Evolutionary conservation across 352 stramenopile genomes (phyloP), one percentile per base, ranked within the genome.

Genomic region (Globisporangium nunn): DNA sequence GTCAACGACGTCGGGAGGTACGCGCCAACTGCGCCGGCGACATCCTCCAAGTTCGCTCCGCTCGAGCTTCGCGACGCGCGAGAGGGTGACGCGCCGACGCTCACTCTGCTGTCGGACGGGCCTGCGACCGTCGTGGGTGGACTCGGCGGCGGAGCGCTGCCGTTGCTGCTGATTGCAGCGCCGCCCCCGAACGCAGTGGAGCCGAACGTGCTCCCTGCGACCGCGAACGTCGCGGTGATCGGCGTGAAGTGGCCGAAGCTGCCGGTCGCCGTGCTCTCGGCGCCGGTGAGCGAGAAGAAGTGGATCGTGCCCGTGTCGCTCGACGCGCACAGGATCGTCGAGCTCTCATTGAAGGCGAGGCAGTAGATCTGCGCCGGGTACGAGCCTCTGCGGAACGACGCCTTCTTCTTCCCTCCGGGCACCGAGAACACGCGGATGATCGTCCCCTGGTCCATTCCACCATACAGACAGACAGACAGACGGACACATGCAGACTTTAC

Each of bases 401-500:
- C 85, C 37, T 93, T 71, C 59, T 96, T 88, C 59, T 84, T 85
- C 10, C 95, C 94, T 1, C 79, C 95, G 49, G 89, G 81, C 6
- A 98, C 96, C 52, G 96, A 82, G 74, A 98, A 99, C 23, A 99
- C 87, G n/a, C 97, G 85, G 62, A 99, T 95, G 43, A 99, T 74
- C 6, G 97, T 99, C 15, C 97, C 97, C 74, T 98, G 35, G 1
- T 12, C 23, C 23, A 23, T 23, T 23, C 23, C 23, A 23, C 23
- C 23, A 23, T 23, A 23, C 23, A 23, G 23, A 23, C 23, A 23
- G 23, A 23, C 23, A 23, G 23, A 23, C 23, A 23, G 23, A 23
- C 23, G 23, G 23, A 23, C 23, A 23, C 23, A 23, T 23, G 23
- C 23, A 23, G 23, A 23, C 23, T 23, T 23, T 23, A 23, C 23